Evolutionary conservation across 805 yeast species (phyloP), one percentile per base, ranked within the genome.

Genomic region (Yamadazyma ubonensis): DNA sequence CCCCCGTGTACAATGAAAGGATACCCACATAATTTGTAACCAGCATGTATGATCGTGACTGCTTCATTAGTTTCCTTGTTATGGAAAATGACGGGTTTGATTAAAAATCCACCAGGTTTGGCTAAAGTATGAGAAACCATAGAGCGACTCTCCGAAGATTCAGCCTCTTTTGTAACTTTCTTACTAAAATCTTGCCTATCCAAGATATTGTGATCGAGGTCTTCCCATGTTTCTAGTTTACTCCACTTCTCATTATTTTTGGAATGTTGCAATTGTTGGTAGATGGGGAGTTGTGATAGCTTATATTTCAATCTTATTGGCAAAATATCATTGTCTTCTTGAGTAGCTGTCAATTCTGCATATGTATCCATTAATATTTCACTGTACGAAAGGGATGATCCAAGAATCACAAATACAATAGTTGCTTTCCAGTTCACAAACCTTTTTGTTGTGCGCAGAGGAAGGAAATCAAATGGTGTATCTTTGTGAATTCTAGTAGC

Each of bases 1-100:
- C 97, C 97, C 3, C 97, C 97, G 56, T 89, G 97, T 2, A 87
- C 75, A 14, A 90, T 63, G 51, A 86, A 82, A 2, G 96, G 97
- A 56, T 83, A 89, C 1, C 97, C 97, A 30, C 91, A 81, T 15
- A 89, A 59, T 45, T 75, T 75, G 54, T 82, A 78, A 0, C 97
- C 96, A 38, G 84, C 71, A 55, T 87, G 95, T 18, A 86, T 69
- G 5, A 88, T 71, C 0, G 87, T 75, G 1, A 85, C 71, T 0
- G 83, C 73, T 49, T 85, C 84, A 38, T 73, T 70, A 0, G 76
- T 73, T 10, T 65, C 58, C 2, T 72, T 65, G 43, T 83, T 77
- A 47, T 76, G 76, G 51, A 83, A 86, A 10, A 85, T 71, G 18
- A 79, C 65, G 1, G 96, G 95, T 33, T 82, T 75, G 28, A 87